A percentile compares a stretch with the other conserved stretches of the same genome.
phyloP scores from a whole-genome alignment of 805 yeast genomes.

The Blastobotrys muscicola region DNA sequence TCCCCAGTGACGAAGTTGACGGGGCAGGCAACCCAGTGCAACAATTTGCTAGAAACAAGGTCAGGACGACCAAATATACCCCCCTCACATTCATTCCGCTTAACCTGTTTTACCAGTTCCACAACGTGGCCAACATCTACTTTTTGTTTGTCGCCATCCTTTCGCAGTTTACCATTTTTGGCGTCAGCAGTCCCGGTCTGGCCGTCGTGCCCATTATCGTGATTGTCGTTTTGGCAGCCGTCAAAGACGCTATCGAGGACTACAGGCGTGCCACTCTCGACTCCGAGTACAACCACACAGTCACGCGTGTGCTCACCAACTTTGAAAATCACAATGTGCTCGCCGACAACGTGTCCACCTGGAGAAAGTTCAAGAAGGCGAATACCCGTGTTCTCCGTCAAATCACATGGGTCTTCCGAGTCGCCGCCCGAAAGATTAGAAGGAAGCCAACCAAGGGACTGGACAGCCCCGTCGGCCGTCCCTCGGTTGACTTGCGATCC shows the following conservation, averaged over 20 bases:
- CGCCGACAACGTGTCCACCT: conserved; percentile 43
- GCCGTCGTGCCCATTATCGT: conserved; percentile 77
- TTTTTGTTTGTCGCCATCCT: conserved; percentile 70
- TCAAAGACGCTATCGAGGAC: conserved; percentile 73
- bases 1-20: conserved; percentile 37
- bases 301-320: conserved; percentile 47
- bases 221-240: conserved; percentile 63
- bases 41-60: conserved; percentile 77
- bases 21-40: conserved; percentile 35
- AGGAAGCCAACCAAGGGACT: conserved; percentile 2
- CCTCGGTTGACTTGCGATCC: conserved; percentile 1
- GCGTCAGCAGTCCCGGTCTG: conserved; percentile 62
- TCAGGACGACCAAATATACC: conserved; percentile 91
- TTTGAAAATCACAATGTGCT: conserved; percentile 49
- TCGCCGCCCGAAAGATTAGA: not conserved
- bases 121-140: conserved; percentile 83
- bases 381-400: conserved; percentile 25
- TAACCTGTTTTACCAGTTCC: conserved; percentile 69
- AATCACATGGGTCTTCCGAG: too few species aligned
- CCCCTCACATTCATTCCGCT: conserved; percentile 84
- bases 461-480: not conserved
- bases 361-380: conserved; percentile 63
- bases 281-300: conserved; percentile 56
- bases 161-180: conserved; percentile 53
- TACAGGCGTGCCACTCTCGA: conserved; percentile 56